Base-by-base conservation (phyloP, 1,284 basidiomycete species). In the Cystobasidiaceae sp. region DNA sequence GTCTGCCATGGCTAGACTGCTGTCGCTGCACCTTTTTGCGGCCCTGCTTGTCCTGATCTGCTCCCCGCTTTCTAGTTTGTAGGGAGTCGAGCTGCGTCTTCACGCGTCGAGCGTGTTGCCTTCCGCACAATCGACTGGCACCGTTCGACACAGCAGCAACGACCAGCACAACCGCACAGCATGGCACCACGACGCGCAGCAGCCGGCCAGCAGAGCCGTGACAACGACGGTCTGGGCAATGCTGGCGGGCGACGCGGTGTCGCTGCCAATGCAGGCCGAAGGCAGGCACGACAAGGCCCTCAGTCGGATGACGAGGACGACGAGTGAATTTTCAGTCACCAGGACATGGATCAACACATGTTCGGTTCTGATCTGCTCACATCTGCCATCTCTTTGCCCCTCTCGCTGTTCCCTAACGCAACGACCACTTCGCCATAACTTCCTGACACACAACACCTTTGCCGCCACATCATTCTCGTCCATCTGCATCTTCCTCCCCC, bases 251-350 rank as follows among this genome's bases (percentile, higher is more conserved):
- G 15, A 21, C 19, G 11, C 41, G 50, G 13, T 52, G 19, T 8
- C 28, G 33, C 50, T 52, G 50, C 33, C 37, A 33, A 19, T 1
- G 28, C n/a, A 11, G 27, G 21, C 13, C 13, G 15, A 6, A 27
- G 50, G 33, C 37, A 23, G n/a, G 28, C 33, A 5, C 37, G 19
- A 30, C 32, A n/a, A n/a, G n/a, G n/a, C n/a, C 27, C 50, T 39
- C 32, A 6, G 17, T 56, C 54, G 9, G 41, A 44, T 17, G 54
- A 56, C 8, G 41, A 56, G 4, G 37, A 39, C 11, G 54, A 56
- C 39, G 54, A 56, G 54, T 56, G 45, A 56, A 56, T 56, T 39
- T n/a, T n/a, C n/a, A n/a, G n/a, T n/a, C n/a, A n/a, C n/a, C n/a
- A n/a, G n/a, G n/a, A n/a, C n/a, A n/a, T n/a, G n/a, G n/a, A n/a